Evolutionary conservation across 2,329 filamentous ascomycete species (phyloP).

Genomic region (Ascochyta clinopodiicola): DNA sequence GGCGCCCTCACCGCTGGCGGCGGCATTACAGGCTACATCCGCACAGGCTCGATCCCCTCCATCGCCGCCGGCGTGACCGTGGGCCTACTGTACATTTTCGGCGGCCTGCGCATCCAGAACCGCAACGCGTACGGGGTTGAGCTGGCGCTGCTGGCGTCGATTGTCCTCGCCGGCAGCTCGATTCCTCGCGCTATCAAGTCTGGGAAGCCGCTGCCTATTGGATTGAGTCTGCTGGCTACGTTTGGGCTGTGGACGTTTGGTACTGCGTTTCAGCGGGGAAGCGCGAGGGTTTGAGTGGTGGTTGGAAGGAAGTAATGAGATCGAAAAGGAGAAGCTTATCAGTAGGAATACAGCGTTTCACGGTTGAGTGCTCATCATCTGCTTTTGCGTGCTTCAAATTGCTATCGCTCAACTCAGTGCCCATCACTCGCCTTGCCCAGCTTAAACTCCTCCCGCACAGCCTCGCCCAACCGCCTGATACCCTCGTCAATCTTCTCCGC

Average conservation of each 20-base stretch:
- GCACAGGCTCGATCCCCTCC: constrained; percentile 85
- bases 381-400: not conserved
- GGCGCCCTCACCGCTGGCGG: constrained; percentile 84
- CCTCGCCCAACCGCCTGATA: constrained; percentile 71
- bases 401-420: not conserved
- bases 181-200: constrained; percentile 86
- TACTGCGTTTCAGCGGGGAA: constrained; percentile 59
- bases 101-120: constrained; percentile 79
- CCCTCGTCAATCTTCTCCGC: constrained; percentile 58
- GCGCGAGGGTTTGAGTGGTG: constrained; percentile 6
- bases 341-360: not conserved
- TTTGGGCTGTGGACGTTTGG: constrained; percentile 84
- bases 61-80: constrained; percentile 85
- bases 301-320: not conserved
- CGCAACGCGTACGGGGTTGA: constrained; percentile 83
- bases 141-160: constrained; percentile 83
- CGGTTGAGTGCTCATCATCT: not conserved
- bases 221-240: constrained; percentile 77
- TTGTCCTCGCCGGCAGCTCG: constrained; percentile 82
- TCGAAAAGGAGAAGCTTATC: not conserved
- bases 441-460: constrained; percentile 69
- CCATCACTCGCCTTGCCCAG: constrained; percentile 37
- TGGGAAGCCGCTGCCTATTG: constrained; percentile 82
- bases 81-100: constrained; percentile 78
- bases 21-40: constrained; percentile 84